Evolutionary conservation across 2,329 filamentous ascomycete species (phyloP).

Genomic region (Cercospora beticola): DNA sequence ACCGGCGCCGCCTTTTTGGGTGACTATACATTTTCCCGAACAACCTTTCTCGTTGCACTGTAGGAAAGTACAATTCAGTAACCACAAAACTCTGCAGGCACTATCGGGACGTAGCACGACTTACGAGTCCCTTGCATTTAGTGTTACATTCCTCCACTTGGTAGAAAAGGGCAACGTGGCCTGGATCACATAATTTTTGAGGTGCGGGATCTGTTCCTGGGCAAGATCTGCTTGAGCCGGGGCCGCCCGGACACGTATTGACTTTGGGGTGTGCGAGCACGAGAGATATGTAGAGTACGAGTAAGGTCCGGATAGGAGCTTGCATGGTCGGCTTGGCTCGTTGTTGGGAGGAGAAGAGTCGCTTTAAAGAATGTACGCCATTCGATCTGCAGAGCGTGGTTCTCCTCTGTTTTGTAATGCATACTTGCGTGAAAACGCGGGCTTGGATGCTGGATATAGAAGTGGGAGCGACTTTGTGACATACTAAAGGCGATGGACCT

Average conservation of each 20-base stretch:
- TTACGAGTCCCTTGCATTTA: too few species aligned
- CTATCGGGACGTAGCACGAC: too few species aligned
- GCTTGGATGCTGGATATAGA: background rate
- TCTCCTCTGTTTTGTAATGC: background rate
- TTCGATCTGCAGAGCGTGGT: background rate
- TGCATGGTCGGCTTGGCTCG: background rate
- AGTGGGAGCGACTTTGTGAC: background rate
- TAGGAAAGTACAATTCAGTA: too few species aligned
- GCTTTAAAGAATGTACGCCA: too few species aligned
- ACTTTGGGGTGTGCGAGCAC: background rate
- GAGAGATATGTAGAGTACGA: background rate
- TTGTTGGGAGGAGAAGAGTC: too few species aligned
- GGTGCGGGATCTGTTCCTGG: background rate
- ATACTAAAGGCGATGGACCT: background rate
- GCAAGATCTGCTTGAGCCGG: background rate
- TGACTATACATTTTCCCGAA: too few species aligned
- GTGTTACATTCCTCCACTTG: too few species aligned
- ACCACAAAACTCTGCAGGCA: too few species aligned
- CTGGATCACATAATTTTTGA: background rate
- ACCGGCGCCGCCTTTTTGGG: too few species aligned
- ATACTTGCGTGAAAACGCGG: background rate
- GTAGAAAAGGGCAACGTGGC: too few species aligned
- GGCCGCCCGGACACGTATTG: background rate
- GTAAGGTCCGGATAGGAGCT: background rate
- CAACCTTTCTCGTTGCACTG: too few species aligned